Evolutionary conservation across 164 flowering plant genomes (phyloP).

Genomic region (Santalum album): DNA sequence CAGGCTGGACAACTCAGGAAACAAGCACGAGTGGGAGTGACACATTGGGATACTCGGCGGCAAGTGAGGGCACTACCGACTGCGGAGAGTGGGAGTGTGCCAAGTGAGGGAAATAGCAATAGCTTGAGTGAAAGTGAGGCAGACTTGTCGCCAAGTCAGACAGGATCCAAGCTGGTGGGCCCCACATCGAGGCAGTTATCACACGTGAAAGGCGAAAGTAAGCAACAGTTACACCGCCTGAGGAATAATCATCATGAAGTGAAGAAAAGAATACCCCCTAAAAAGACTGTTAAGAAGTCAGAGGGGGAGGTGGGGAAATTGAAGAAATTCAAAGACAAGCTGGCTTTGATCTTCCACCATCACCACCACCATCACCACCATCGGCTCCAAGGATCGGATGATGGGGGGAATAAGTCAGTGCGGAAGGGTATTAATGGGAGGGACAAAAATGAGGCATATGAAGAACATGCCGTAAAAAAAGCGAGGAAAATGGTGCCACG

Average conservation of each 20-base stretch:
- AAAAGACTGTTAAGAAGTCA: neutral
- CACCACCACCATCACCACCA: conserved; percentile 65
- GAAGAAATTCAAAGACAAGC: conserved; percentile 40
- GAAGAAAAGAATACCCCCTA: conserved; percentile 1
- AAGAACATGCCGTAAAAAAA: conserved; percentile 8
- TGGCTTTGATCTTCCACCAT: conserved; percentile 52
- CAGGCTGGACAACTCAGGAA: conserved; percentile 20
- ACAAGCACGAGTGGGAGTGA: conserved; percentile 4
- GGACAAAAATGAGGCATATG: conserved; percentile 10
- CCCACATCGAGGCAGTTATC: neutral
- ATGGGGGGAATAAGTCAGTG: conserved; percentile 13
- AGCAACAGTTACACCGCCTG: neutral
- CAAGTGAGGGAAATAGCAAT: neutral
- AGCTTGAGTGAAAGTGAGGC: neutral
- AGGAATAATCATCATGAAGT: neutral
- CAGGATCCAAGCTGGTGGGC: neutral
- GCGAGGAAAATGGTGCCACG: conserved; percentile 4
- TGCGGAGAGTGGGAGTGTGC: neutral
- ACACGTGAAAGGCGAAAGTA: neutral
- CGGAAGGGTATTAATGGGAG: conserved; percentile 11
- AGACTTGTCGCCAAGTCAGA: conserved; percentile 5
- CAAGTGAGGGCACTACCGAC: neutral
- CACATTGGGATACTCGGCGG: neutral
- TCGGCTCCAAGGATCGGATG: conserved; percentile 20
- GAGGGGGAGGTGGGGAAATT: conserved; percentile 24